Conservation (phyloP, 2,329 filamentous ascomycete species). For the Fusarium paranaense region DNA sequence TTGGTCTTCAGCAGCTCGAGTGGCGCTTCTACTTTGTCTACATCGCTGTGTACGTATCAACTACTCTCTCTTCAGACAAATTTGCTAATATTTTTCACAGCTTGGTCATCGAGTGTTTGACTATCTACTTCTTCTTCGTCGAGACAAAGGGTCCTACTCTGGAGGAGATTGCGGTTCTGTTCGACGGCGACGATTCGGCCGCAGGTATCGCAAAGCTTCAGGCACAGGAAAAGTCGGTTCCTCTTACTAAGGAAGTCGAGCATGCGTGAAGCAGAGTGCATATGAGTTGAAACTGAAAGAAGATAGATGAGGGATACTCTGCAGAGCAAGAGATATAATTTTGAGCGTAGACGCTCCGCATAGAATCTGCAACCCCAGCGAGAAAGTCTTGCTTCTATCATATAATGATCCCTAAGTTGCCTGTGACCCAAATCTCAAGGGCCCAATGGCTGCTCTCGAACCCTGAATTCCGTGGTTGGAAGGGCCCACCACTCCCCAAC, state of each 20-base stretch:
- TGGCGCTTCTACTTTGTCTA: constrained; percentile 43
- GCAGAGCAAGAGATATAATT: background rate
- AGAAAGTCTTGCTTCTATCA: background rate
- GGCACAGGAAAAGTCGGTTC: constrained; percentile 28
- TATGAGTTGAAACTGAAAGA: background rate
- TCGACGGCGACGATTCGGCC: constrained; percentile 37
- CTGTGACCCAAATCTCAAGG: no score
- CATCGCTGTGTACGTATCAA: constrained; percentile 36
- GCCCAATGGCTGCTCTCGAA: background rate
- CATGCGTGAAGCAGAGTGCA: constrained; percentile 16
- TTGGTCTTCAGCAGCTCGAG: constrained; percentile 35
- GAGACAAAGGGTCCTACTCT: constrained; percentile 38
- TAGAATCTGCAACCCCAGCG: background rate
- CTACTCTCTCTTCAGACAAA: rapidly evolving
- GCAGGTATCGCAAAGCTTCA: constrained; percentile 36
- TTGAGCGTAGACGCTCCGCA: background rate
- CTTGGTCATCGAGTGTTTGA: constrained; percentile 36
- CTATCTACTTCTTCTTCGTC: constrained; percentile 44
- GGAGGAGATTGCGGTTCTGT: constrained; percentile 42
- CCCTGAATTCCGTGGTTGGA: background rate
- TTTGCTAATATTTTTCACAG: background rate
- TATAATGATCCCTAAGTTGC: background rate
- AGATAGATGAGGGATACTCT: background rate
- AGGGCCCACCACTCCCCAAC: background rate
- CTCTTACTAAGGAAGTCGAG: constrained; percentile 28